phyloP scores from a whole-genome alignment of 1,284 basidiomycete genomes.

The Inonotus obliquus region DNA sequence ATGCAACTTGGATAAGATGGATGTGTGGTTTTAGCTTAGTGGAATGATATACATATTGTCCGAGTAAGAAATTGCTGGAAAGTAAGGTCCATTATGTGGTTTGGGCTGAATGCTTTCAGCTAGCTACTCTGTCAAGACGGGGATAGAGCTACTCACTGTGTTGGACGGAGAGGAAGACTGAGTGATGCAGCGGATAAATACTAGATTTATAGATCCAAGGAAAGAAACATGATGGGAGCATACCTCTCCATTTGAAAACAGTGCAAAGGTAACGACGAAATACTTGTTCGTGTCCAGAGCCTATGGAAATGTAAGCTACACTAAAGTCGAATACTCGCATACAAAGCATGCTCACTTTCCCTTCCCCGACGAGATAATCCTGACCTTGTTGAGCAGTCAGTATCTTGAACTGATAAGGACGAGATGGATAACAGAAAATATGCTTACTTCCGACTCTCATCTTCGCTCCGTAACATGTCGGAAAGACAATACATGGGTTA shows the following conservation, averaged over 20 bases:
- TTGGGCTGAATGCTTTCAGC: slow-evolving; percentile 27
- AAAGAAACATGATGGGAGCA: no score
- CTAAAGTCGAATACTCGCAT: not conserved
- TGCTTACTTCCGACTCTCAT: slow-evolving; percentile 23
- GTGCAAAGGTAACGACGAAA: slow-evolving; percentile 28
- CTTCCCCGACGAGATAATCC: slow-evolving; percentile 20
- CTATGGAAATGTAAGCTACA: slow-evolving; percentile 11
- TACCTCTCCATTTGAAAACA: slow-evolving; percentile 30
- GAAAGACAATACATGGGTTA: slow-evolving; percentile 41
- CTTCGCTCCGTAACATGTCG: slow-evolving; percentile 40
- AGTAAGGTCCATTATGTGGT: slow-evolving; percentile 40
- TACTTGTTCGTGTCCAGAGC: slow-evolving; percentile 28
- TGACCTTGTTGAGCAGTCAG: slow-evolving; percentile 13
- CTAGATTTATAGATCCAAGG: not conserved
- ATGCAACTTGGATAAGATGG: not conserved
- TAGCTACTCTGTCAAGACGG: not conserved
- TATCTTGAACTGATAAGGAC: not conserved
- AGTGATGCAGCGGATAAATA: not conserved
- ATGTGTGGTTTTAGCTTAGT: not conserved
- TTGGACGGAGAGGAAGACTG: slow-evolving; percentile 61
- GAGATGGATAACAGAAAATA: slow-evolving; percentile 1
- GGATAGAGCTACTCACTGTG: slow-evolving; percentile 33
- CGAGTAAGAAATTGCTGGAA: slow-evolving; percentile 42
- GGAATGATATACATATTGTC: slow-evolving; percentile 46
- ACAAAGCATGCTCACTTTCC: not conserved